phyloP scores from a whole-genome alignment of 768 basidiomycete species.

The Amanita inopinata region DNA sequence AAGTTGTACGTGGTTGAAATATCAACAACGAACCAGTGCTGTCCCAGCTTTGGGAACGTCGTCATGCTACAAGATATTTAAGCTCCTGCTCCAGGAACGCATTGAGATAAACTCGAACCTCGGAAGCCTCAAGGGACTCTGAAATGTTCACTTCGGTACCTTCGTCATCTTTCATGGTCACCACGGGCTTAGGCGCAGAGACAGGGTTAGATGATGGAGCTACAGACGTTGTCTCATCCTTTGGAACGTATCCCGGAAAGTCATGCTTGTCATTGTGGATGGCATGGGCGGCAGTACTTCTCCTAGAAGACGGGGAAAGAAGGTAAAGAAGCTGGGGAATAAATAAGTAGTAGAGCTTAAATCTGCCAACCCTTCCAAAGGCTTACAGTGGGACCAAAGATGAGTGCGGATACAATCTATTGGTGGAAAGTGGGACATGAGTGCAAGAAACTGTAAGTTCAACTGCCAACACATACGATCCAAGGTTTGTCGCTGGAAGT shows the following conservation, averaged over 20 bases:
- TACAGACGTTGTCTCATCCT: neutral
- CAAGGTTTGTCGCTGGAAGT: slow-evolving; percentile 13
- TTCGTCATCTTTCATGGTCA: slow-evolving; percentile 14
- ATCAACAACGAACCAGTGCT: neutral
- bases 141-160: slow-evolving; percentile 11
- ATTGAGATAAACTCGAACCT: slow-evolving; percentile 4
- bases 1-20: neutral
- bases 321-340: slow-evolving; percentile 13
- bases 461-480: slow-evolving; percentile 11
- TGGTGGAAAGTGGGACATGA: neutral
- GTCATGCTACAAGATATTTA: slow-evolving; percentile 7
- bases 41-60: slow-evolving; percentile 12
- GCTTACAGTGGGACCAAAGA: slow-evolving; percentile 12
- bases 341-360: neutral
- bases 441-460: neutral
- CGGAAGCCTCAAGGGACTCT: slow-evolving; percentile 8
- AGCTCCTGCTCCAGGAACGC: neutral
- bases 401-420: slow-evolving; percentile 13
- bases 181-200: slow-evolving; percentile 1
- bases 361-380: neutral
- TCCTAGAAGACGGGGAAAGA: slow-evolving; percentile 12
- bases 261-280: slow-evolving; percentile 9
- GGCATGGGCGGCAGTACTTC: slow-evolving; percentile 3
- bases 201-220: neutral
- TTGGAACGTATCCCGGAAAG: neutral